These are phyloP conservation scores for Ophiostoma pallidulum DNA, from an alignment of 2,329 filamentous ascomycete species.

Conservation along the genomic window DNA sequence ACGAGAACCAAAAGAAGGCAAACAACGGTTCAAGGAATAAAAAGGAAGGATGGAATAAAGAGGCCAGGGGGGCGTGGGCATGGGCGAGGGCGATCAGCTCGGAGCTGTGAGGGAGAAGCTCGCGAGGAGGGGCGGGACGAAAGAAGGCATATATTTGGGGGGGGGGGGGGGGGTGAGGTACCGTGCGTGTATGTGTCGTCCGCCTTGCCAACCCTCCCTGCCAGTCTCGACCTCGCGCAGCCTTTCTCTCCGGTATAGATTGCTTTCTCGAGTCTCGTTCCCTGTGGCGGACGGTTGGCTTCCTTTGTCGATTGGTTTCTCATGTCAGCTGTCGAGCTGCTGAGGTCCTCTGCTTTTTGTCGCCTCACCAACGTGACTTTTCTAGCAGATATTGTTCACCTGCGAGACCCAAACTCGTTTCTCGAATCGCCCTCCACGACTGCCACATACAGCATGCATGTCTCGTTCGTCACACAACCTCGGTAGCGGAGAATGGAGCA, in stretches of 20 bases:
- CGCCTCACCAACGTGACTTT: background rate
- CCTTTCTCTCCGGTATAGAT: constrained; percentile 3
- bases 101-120: constrained; percentile 17
- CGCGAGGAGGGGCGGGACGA: constrained; percentile 11
- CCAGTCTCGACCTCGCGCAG: background rate
- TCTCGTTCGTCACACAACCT: constrained; percentile 17
- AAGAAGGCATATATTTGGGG: no score
- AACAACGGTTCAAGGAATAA: background rate
- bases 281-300: background rate
- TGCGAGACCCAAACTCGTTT: background rate
- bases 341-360: background rate
- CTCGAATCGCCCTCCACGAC: constrained; percentile 19
- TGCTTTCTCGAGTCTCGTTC: background rate
- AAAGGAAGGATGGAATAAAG: constrained; percentile 7
- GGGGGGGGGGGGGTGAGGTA: constrained; percentile 22
- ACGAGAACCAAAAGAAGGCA: background rate
- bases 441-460: constrained; percentile 27
- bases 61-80: background rate
- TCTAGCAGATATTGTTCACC: background rate
- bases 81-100: constrained; percentile 2
- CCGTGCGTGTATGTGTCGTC: constrained; percentile 22
- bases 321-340: background rate
- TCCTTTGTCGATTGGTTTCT: background rate
- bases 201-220: constrained; percentile 9
- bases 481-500: constrained; percentile 25